Evolutionary conservation across 805 yeast genomes (phyloP).

Genomic region (Metschnikowia lachancei): DNA sequence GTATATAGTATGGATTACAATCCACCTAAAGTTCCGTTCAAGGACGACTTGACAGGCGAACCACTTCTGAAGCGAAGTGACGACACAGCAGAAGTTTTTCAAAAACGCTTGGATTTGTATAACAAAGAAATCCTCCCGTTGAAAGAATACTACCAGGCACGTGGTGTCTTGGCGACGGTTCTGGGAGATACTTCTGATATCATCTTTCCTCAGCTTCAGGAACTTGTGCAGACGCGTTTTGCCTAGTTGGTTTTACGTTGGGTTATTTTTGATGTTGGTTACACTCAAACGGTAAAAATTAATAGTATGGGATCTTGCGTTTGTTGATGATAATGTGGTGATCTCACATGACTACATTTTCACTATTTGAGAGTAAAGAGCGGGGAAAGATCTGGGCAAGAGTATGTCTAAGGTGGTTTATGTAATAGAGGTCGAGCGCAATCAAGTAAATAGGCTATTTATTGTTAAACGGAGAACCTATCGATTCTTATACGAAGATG

Average conservation of each 20-base stretch:
- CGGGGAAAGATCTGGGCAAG: too few relatives aligned
- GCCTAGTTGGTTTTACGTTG: background rate
- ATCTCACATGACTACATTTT: too few relatives aligned
- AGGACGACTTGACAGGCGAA: constrained; percentile 89
- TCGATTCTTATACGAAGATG: too few relatives aligned
- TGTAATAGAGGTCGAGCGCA: too few relatives aligned
- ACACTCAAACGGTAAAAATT: too few relatives aligned
- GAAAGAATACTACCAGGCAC: constrained; percentile 53
- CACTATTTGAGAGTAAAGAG: too few relatives aligned
- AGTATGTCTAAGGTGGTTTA: too few relatives aligned
- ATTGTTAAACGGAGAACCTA: too few relatives aligned
- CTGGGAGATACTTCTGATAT: constrained; percentile 81
- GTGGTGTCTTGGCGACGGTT: constrained; percentile 49
- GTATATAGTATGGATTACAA: constrained; percentile 82
- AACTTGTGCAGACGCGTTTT: constrained; percentile 27
- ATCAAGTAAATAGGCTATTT: too few relatives aligned
- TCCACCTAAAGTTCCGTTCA: constrained; percentile 81
- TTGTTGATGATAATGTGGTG: too few relatives aligned
- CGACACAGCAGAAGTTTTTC: constrained; percentile 74
- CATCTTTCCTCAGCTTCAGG: constrained; percentile 67
- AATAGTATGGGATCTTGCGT: too few relatives aligned
- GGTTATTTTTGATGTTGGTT: too few relatives aligned
- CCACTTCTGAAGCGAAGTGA: constrained; percentile 76
- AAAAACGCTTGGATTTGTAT: constrained; percentile 63
- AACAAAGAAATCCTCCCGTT: constrained; percentile 59